Percentiles rank a stretch among this genome's conserved stretches.
phyloP scores from a whole-genome alignment of 768 basidiomycete species.

The Pleurotus platypus region DNA sequence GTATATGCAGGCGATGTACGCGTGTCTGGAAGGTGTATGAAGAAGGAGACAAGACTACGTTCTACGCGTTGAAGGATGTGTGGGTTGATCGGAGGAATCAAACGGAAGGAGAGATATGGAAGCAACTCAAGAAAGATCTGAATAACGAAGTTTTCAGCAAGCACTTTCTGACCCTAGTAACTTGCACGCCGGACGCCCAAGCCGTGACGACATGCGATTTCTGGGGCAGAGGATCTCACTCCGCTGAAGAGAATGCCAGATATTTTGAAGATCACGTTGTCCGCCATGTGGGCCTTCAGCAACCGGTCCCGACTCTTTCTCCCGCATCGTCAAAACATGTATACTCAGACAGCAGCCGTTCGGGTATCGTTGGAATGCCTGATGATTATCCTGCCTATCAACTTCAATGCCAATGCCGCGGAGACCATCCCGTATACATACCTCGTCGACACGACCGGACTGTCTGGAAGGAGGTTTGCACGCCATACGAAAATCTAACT shows the following conservation, averaged over 20 bases:
- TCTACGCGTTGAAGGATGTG: constrained; percentile 7
- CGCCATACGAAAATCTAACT: not conserved
- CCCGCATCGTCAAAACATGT: no score
- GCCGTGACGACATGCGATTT: not conserved
- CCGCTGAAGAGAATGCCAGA: no score
- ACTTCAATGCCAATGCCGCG: not conserved
- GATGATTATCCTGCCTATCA: not conserved
- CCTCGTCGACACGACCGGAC: not conserved
- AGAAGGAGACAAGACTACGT: not conserved
- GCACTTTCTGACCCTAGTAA: not conserved
- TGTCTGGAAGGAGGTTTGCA: not conserved
- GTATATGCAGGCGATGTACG: constrained; percentile 1
- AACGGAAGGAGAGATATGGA: not conserved
- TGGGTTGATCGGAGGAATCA: constrained; percentile 6
- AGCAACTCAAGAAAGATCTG: not conserved
- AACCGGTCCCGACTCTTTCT: no score
- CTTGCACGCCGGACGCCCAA: not conserved
- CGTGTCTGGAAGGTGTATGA: constrained; percentile 7
- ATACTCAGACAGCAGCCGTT: no score
- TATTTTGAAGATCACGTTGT: no score
- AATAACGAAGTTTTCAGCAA: not conserved
- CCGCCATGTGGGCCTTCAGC: no score
- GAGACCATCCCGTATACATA: not conserved
- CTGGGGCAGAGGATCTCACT: not conserved
- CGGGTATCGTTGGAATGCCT: not conserved